Conservation (phyloP, 1,139 yeast species). For the Geotrichum klebahnii region DNA sequence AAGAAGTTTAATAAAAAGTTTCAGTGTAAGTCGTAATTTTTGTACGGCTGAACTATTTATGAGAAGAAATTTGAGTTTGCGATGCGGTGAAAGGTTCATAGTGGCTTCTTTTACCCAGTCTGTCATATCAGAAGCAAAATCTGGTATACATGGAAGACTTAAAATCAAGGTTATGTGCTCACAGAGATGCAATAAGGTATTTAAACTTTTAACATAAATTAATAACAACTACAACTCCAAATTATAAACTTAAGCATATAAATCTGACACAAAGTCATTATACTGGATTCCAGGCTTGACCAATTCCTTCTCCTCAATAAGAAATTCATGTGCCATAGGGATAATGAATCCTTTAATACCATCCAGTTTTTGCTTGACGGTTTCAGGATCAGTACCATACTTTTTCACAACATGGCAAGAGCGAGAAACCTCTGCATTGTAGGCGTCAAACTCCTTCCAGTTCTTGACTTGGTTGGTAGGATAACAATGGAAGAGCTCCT, state of each 20-base stretch:
- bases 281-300: slow-evolving; percentile 25
- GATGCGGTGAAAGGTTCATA: no score
- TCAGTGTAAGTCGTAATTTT: background rate
- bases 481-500: slow-evolving; percentile 24
- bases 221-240: background rate
- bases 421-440: slow-evolving; percentile 14
- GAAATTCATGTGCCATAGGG: slow-evolving; percentile 25
- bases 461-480: slow-evolving; percentile 23
- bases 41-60: background rate
- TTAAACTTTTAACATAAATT: background rate
- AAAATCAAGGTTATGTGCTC: no score
- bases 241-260: slow-evolving; percentile 21
- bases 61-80: background rate
- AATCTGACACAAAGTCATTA: slow-evolving; percentile 23
- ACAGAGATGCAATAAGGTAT: background rate
- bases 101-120: no score
- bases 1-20: no score
- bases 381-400: slow-evolving; percentile 19
- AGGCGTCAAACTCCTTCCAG: slow-evolving; percentile 22
- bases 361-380: slow-evolving; percentile 19
- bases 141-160: no score
- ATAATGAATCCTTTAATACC: slow-evolving; percentile 21
- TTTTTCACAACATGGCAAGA: slow-evolving; percentile 23
- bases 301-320: slow-evolving; percentile 23
- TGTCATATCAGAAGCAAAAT: no score